phyloP scores from a whole-genome alignment of 345 rosid species.

The Erysimum cheiranthoides region DNA sequence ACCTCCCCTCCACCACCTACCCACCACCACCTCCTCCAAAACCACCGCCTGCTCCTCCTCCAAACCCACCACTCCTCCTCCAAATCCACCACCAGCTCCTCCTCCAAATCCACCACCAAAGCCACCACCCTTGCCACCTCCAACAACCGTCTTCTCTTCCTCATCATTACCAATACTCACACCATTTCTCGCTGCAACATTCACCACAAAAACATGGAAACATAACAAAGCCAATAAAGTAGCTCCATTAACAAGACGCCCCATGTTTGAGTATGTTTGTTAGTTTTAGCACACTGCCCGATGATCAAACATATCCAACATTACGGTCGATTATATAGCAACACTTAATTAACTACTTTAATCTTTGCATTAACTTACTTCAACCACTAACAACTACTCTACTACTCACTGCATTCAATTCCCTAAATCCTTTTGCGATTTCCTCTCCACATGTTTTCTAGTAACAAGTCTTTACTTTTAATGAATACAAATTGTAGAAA shows the following conservation, averaged over 20 bases:
- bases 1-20: constrained; percentile 43
- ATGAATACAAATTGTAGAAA: background rate
- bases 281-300: constrained; percentile 40
- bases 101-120: constrained; percentile 52
- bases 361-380: constrained; percentile 47
- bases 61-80: constrained; percentile 45
- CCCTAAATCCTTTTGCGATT: constrained; percentile 12
- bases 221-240: constrained; percentile 56
- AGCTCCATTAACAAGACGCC: constrained; percentile 35
- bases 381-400: constrained; percentile 55
- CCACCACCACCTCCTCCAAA: constrained; percentile 35
- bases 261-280: constrained; percentile 49
- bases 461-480: background rate
- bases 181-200: constrained; percentile 52
- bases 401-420: constrained; percentile 42
- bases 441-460: constrained; percentile 12
- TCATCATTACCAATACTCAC: constrained; percentile 37
- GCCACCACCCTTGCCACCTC: constrained; percentile 49
- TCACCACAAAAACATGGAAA: constrained; percentile 49
- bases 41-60: constrained; percentile 42
- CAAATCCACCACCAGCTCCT: constrained; percentile 49
- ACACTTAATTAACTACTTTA: constrained; percentile 31
- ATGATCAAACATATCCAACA: constrained; percentile 20
- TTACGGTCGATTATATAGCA: constrained; percentile 38
- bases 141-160: constrained; percentile 46